Conservation (phyloP, 768 basidiomycete genomes). For the Boletellus ananiceps region DNA sequence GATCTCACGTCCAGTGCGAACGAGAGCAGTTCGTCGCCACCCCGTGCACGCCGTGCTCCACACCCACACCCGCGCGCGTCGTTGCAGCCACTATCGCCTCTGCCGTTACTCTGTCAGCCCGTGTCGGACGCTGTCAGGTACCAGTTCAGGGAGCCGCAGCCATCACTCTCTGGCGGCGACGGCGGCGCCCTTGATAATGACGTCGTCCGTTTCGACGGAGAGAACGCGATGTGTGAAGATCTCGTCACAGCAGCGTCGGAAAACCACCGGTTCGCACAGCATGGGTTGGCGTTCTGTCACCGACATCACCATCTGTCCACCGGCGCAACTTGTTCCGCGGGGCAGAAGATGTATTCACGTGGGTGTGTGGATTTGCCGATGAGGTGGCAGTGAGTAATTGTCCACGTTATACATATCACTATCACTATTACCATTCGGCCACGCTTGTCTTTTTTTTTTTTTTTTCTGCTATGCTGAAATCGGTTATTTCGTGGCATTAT, state of each 20-base stretch:
- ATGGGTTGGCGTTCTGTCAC: constrained; percentile 12
- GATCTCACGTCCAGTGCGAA: constrained; percentile 24
- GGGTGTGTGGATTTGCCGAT: constrained; percentile 17
- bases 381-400: constrained; percentile 18
- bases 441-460: background rate
- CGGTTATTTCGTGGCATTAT: constrained; percentile 21
- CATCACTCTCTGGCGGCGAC: background rate
- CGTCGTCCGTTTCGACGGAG: constrained; percentile 10
- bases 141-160: constrained; percentile 20
- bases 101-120: constrained; percentile 32
- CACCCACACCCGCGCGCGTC: constrained; percentile 1
- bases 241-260: constrained; percentile 3
- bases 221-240: constrained; percentile 17
- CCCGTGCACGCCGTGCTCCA: background rate
- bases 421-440: too few relatives aligned
- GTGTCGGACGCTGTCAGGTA: constrained; percentile 32
- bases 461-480: background rate
- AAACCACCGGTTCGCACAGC: constrained; percentile 16
- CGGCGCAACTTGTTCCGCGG: constrained; percentile 15
- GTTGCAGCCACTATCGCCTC: constrained; percentile 21
- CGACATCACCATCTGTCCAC: constrained; percentile 5
- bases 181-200: constrained; percentile 2
- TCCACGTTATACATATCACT: too few relatives aligned
- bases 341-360: constrained; percentile 17
- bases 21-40: constrained; percentile 8